phyloP scores from a whole-genome alignment of 2,329 filamentous ascomycete genomes.

The Trichophyton benhamiae region DNA sequence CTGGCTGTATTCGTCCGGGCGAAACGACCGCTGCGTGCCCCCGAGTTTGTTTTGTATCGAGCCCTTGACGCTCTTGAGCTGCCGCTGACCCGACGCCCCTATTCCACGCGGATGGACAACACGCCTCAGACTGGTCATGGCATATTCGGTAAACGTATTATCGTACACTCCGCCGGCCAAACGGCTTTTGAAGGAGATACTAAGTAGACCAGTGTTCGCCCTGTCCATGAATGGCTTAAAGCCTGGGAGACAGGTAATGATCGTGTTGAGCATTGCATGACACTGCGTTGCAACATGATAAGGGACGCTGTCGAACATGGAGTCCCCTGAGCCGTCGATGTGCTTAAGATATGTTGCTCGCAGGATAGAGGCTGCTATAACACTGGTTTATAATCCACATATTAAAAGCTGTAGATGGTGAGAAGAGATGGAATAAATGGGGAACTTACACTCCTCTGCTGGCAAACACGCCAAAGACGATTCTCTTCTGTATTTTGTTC shows the following conservation, averaged over 20 bases:
- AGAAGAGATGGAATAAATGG: too few species aligned
- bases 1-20: slow-evolving; percentile 1
- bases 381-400: neutral
- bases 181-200: neutral
- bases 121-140: neutral
- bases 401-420: neutral
- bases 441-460: neutral
- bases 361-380: neutral
- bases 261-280: neutral
- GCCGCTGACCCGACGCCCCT: neutral
- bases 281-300: neutral
- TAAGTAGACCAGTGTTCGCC: neutral
- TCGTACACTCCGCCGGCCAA: neutral
- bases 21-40: neutral
- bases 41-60: neutral
- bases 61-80: neutral
- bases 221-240: slow-evolving; percentile 4
- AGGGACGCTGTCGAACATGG: neutral
- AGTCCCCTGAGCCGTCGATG: neutral
- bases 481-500: neutral
- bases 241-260: neutral
- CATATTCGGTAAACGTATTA: neutral
- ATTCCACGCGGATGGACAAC: neutral
- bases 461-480: neutral
- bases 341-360: neutral